Percentiles rank a stretch among this genome's conserved stretches.
Evolutionary conservation across 2,329 filamentous ascomycete genomes (phyloP).

Genomic region (Fusarium floridanum): DNA sequence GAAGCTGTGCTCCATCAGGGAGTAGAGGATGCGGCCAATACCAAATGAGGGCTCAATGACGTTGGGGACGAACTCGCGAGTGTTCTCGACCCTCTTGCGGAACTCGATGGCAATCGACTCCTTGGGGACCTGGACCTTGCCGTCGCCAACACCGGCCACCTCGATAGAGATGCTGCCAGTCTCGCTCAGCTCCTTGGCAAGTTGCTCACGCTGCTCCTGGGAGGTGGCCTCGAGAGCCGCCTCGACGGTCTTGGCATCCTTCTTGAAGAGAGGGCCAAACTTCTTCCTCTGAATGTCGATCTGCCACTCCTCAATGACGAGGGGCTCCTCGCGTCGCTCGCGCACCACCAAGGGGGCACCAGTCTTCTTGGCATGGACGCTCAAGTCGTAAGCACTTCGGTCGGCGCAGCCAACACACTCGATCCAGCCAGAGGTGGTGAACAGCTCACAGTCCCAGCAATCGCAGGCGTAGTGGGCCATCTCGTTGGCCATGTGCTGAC

Average conservation of each 20-base stretch:
- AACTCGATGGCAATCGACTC: constrained; percentile 88
- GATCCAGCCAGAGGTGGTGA: constrained; percentile 95
- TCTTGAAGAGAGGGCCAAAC: constrained; percentile 95
- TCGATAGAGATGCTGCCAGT: constrained; percentile 82
- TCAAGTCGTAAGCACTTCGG: constrained; percentile 93
- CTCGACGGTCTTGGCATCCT: constrained; percentile 89
- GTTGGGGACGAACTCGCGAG: constrained; percentile 92
- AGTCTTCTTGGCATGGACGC: constrained; percentile 93
- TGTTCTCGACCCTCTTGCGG: constrained; percentile 84
- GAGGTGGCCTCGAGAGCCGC: constrained; percentile 79
- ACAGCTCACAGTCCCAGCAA: constrained; percentile 97
- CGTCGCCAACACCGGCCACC: constrained; percentile 74
- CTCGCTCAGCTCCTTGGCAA: constrained; percentile 79
- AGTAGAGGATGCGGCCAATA: constrained; percentile 94
- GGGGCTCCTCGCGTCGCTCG: constrained; percentile 82
- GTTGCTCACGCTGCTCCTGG: constrained; percentile 84
- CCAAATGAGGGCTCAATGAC: constrained; percentile 98
- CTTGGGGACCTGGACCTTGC: constrained; percentile 82
- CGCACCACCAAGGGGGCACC: constrained; percentile 88
- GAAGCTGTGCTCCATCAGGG: constrained; percentile 93
- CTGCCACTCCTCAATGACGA: constrained; percentile 87
- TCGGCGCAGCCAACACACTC: constrained; percentile 98
- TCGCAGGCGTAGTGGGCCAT: constrained; percentile 93
- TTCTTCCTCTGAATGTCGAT: constrained; percentile 94
- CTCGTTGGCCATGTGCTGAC: constrained; percentile 90